Conservation (phyloP, 2,329 filamentous ascomycete genomes). For the Nemania abortiva region DNA sequence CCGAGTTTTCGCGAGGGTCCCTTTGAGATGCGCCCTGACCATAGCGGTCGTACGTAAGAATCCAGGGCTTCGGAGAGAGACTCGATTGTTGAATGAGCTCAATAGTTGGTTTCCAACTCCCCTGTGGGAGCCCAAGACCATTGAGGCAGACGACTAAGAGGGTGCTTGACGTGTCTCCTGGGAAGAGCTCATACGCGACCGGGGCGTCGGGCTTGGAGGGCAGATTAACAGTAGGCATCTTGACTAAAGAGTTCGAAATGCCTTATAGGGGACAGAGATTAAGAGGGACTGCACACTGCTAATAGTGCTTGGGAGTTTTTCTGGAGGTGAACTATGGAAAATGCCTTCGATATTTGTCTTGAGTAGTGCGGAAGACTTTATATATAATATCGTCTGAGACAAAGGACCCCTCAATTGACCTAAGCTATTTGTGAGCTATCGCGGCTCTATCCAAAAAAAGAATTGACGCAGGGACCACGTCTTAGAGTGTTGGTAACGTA, state of each 20-base stretch:
- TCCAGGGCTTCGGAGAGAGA: conserved; percentile 43
- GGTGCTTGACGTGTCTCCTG: conserved; percentile 40
- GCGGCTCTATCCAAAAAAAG: no score
- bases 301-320: neutral
- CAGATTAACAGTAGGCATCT: conserved; percentile 26
- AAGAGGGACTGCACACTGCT: neutral
- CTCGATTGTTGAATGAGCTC: conserved; percentile 38
- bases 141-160: conserved; percentile 51
- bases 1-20: conserved; percentile 45
- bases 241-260: no score
- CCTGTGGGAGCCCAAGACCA: conserved; percentile 48
- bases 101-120: conserved; percentile 47
- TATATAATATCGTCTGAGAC: no score
- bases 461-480: no score
- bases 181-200: conserved; percentile 49
- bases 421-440: no score
- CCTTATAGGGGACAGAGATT: no score
- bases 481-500: no score
- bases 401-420: no score
- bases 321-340: no score
- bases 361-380: no score
- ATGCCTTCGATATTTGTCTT: no score
- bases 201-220: conserved; percentile 50
- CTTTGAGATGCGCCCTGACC: conserved; percentile 42
- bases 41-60: conserved; percentile 52